Evolutionary conservation across 2,329 filamentous ascomycete species (phyloP), one percentile per base, ranked within the genome.

Genomic region (Botrytis tulipae): DNA sequence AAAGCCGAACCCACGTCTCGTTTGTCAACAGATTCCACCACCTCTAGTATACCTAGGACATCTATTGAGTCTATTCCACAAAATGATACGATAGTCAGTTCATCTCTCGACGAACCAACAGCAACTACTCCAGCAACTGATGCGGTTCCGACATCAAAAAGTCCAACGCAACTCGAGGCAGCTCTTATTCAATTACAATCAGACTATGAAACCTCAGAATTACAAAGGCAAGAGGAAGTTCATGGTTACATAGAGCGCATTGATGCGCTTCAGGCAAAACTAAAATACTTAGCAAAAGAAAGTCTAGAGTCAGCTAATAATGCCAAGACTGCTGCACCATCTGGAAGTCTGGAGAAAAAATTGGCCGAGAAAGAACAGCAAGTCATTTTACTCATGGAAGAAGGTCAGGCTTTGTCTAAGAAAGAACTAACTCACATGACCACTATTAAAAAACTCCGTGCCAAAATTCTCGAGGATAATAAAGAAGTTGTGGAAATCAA

Each of bases 351-450:
- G 2, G 93, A 97, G 76, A 93, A 91, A 81, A 94, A 93, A 80
- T 82, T 98, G 22, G 92, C 93, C 1, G 94, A 97, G 79, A 97
- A 94, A 80, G 95, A 98, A 78, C 91, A 95, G 78, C 93, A 93
- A 81, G 97, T 98, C 78, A 93, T 95, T 4, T 84, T 95, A 65
- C 85, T 99, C 20, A 92, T 99, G 86, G 92, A 97, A 78, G 96
- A 99, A 84, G 96, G 97, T 0, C 93, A 96, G 78, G 94, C 92
- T 77, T 86, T 98, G 14, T 95, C 94, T 1, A 93, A 92, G 78
- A 92, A 89, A 0, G 96, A 99, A 81, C 89, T 98, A 82, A 94
- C 94, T 79, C 91, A 97, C 76, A 87, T 95, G 75, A 89, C 89
- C 9, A 91, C 91, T 6, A 93, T 98, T 78, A 97, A 96, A 82